Conservation (phyloP, 2,329 filamentous ascomycete species). For the Elsinoe batatas region DNA sequence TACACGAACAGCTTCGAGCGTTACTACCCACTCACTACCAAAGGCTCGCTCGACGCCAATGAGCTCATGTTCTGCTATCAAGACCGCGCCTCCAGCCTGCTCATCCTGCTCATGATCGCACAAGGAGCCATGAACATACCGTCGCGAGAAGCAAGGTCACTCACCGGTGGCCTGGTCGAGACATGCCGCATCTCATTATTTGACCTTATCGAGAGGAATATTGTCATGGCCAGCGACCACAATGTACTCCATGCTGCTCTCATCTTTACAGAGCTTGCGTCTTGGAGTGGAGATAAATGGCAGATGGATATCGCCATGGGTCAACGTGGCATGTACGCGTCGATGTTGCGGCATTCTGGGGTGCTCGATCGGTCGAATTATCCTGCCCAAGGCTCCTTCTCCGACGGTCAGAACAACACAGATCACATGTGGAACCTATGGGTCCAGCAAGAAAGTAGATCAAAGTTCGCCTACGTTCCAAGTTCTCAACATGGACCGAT, state of each 20-base stretch:
- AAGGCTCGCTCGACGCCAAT: slow-evolving; percentile 54
- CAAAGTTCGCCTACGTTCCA: slow-evolving; percentile 24
- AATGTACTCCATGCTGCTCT: slow-evolving; percentile 56
- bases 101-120: slow-evolving; percentile 63
- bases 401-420: slow-evolving; percentile 38
- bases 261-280: slow-evolving; percentile 57
- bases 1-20: slow-evolving; percentile 57
- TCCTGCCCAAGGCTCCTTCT: slow-evolving; percentile 37
- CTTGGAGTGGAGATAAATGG: slow-evolving; percentile 69
- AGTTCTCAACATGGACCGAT: slow-evolving; percentile 20
- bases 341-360: slow-evolving; percentile 61
- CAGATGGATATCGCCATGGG: slow-evolving; percentile 70
- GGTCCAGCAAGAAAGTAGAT: slow-evolving; percentile 52
- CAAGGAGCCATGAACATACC: slow-evolving; percentile 59
- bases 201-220: slow-evolving; percentile 61
- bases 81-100: slow-evolving; percentile 54
- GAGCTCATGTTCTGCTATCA: slow-evolving; percentile 53
- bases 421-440: slow-evolving; percentile 53
- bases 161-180: slow-evolving; percentile 58
- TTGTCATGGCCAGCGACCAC: slow-evolving; percentile 56
- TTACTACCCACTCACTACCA: slow-evolving; percentile 54
- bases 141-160: slow-evolving; percentile 53
- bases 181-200: slow-evolving; percentile 63
- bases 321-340: slow-evolving; percentile 62
- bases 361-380: slow-evolving; percentile 43